These are phyloP conservation scores for Cardamine occulta DNA, from an alignment of 345 rosid genomes.

Conservation along the genomic window DNA sequence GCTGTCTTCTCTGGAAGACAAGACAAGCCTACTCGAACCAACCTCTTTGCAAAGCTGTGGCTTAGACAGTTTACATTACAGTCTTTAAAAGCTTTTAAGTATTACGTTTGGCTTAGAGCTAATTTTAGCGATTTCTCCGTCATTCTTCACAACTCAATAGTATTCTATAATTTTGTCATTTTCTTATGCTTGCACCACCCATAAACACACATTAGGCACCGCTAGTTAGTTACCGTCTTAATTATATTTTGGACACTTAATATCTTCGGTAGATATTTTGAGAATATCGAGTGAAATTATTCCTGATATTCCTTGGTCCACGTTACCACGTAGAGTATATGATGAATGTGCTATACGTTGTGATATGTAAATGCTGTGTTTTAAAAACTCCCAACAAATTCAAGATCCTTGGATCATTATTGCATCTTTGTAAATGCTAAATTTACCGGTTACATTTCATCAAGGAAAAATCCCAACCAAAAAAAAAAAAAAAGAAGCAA, in stretches of 20 bases:
- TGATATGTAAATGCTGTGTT: too few relatives aligned
- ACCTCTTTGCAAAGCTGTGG: not conserved
- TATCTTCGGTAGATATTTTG: not conserved
- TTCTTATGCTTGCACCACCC: not conserved
- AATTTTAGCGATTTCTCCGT: not conserved
- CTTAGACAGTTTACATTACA: not conserved
- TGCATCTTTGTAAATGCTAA: not conserved
- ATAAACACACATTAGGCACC: not conserved
- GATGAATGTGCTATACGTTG: constrained; percentile 6
- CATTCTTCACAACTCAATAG: not conserved
- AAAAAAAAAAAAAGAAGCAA: not conserved
- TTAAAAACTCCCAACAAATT: not conserved
- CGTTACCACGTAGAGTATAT: constrained; percentile 29
- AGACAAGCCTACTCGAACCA: constrained; percentile 23
- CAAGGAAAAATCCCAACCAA: constrained; percentile 7
- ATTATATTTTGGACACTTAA: not conserved
- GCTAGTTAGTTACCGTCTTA: not conserved
- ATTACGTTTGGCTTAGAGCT: constrained; percentile 25
- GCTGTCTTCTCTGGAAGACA: constrained; percentile 21
- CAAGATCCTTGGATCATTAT: not conserved
- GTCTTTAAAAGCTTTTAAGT: constrained; percentile 4
- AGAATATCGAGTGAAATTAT: not conserved
- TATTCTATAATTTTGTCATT: constrained; percentile 11
- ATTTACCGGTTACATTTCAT: constrained; percentile 32
- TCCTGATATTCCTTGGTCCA: constrained; percentile 23